These are phyloP conservation scores for Striga hermonthica DNA, from an alignment of 305 asterid species.

Conservation along the genomic window DNA sequence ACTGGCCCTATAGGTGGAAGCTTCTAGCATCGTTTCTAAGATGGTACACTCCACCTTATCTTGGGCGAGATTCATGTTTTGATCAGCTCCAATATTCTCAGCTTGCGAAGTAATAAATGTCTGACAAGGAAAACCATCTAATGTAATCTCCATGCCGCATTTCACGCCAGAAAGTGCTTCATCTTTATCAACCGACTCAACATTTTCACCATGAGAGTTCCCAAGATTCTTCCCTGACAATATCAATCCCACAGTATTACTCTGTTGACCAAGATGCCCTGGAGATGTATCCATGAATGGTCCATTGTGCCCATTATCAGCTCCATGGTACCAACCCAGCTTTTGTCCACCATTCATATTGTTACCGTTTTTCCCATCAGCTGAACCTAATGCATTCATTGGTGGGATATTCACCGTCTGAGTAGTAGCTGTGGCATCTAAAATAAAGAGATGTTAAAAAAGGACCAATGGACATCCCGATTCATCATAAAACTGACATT, in stretches of 20 bases:
- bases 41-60: slow-evolving; percentile 16
- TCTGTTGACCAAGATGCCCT: slow-evolving; percentile 32
- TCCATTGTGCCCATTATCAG: slow-evolving; percentile 24
- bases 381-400: slow-evolving; percentile 26
- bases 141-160: no score
- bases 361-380: slow-evolving; percentile 36
- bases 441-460: slow-evolving; percentile 27
- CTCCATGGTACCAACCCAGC: slow-evolving; percentile 28
- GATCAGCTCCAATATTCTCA: background rate
- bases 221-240: slow-evolving; percentile 29
- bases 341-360: slow-evolving; percentile 29
- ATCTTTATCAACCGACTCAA: slow-evolving; percentile 29
- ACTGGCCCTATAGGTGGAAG: slow-evolving; percentile 26
- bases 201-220: slow-evolving; percentile 31
- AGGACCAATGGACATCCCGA: slow-evolving; percentile 11
- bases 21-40: slow-evolving; percentile 20
- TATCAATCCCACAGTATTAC: slow-evolving; percentile 24
- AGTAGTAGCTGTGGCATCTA: slow-evolving; percentile 30
- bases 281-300: slow-evolving; percentile 14
- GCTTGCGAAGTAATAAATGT: slow-evolving; percentile 8
- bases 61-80: slow-evolving; percentile 3
- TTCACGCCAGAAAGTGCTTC: slow-evolving; percentile 1
- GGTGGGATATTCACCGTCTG: slow-evolving; percentile 23
- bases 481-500: slow-evolving; percentile 1
- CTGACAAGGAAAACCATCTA: no score